Percentiles rank a stretch among this genome's conserved stretches.
These are phyloP conservation scores for Limonomyces culmigenus DNA, from an alignment of 1,284 basidiomycete species.

Conservation along the genomic window DNA sequence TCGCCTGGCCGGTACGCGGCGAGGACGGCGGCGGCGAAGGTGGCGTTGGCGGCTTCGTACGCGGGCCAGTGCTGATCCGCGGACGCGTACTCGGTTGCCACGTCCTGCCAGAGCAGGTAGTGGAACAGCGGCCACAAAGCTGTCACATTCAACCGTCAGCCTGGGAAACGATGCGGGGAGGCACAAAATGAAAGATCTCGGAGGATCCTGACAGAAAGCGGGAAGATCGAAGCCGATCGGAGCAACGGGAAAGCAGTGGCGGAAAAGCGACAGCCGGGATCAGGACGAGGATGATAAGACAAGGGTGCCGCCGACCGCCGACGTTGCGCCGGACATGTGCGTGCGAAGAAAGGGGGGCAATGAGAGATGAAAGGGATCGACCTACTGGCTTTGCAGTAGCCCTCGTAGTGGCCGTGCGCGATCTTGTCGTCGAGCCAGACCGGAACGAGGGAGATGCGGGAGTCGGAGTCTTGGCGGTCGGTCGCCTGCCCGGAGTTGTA, in stretches of 20 bases:
- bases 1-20: constrained; percentile 74
- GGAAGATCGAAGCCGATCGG: not conserved
- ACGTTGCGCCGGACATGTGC: not conserved
- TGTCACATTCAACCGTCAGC: no score
- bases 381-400: constrained; percentile 94
- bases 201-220: not conserved
- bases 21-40: constrained; percentile 70
- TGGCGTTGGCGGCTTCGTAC: constrained; percentile 75
- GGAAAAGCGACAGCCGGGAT: no score
- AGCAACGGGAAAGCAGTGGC: no score
- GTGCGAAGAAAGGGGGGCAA: not conserved
- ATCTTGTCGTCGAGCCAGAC: constrained; percentile 87
- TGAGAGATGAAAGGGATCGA: constrained; percentile 8
- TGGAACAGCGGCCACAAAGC: constrained; percentile 98
- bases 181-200: not conserved
- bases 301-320: not conserved
- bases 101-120: constrained; percentile 96
- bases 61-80: constrained; percentile 78
- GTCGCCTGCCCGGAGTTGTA: not conserved
- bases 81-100: constrained; percentile 61
- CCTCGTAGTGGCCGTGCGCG: constrained; percentile 89
- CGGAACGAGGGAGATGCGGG: constrained; percentile 50
- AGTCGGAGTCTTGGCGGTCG: not conserved
- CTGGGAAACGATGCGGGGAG: not conserved
- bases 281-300: no score